Percentiles rank a stretch among this genome's conserved stretches.
Conservation (phyloP, 441 rosid species). For the Bocquillonia castaneifolia region DNA sequence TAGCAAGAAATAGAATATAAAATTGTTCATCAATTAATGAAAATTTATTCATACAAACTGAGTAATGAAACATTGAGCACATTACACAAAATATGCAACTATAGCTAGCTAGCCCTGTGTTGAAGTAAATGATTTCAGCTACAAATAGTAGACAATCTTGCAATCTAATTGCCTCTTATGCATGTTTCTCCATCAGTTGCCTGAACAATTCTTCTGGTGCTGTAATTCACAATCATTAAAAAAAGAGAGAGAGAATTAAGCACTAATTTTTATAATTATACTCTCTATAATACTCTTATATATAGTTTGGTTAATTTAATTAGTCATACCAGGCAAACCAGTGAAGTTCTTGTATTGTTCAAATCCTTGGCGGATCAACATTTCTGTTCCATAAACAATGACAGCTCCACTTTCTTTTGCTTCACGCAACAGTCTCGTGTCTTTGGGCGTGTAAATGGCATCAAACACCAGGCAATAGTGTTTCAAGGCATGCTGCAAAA, state of each 20-base stretch:
- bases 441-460: conserved; percentile 82
- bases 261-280: neutral
- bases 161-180: conserved; percentile 9
- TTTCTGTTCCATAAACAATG: conserved; percentile 69
- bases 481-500: conserved; percentile 57
- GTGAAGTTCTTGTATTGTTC: conserved; percentile 81
- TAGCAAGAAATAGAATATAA: no score
- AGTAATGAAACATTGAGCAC: neutral
- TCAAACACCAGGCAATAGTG: conserved; percentile 74
- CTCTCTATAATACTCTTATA: no score
- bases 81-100: neutral
- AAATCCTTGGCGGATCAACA: conserved; percentile 89
- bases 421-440: conserved; percentile 73
- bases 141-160: neutral
- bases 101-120: neutral
- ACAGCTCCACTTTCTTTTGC: conserved; percentile 73
- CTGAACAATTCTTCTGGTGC: conserved; percentile 48
- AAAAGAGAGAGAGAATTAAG: neutral
- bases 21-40: no score
- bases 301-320: no score
- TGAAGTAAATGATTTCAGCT: neutral
- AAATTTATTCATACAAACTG: conserved; percentile 1
- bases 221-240: conserved; percentile 18
- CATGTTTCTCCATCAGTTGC: conserved; percentile 44
- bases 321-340: conserved; percentile 67